These are phyloP conservation scores for Eutrema heterophyllum DNA, from an alignment of 345 rosid species.

Conservation along the genomic window DNA sequence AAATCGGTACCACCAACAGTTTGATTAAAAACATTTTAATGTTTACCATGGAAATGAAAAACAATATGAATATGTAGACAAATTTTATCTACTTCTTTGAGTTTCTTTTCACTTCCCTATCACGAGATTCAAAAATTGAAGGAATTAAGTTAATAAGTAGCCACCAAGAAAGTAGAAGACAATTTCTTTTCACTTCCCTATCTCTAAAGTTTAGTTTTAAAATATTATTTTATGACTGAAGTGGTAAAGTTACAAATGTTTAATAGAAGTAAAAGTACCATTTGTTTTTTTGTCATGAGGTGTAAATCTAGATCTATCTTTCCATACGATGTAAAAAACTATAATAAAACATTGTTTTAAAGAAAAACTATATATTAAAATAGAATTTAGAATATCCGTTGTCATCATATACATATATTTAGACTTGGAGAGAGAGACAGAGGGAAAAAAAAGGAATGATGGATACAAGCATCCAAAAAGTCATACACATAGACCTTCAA, in stretches of 20 bases:
- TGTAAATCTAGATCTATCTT: conserved; percentile 28
- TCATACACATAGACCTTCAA: conserved; percentile 29
- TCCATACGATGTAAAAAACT: conserved; percentile 9
- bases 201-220: not conserved
- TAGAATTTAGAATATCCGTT: conserved; percentile 29
- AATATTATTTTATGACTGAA: conserved; percentile 6
- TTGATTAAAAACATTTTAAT: not conserved
- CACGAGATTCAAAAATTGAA: conserved; percentile 13
- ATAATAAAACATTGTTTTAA: conserved; percentile 6
- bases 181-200: too few species aligned
- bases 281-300: conserved; percentile 19
- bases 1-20: not conserved
- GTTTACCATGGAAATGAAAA: not conserved
- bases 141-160: not conserved
- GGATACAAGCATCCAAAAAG: conserved; percentile 39
- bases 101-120: conserved; percentile 15
- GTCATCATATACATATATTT: conserved; percentile 20
- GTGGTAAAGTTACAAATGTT: conserved; percentile 2
- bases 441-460: conserved; percentile 24
- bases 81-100: not conserved
- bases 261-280: conserved; percentile 16
- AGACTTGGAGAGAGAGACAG: conserved; percentile 13
- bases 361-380: conserved; percentile 18
- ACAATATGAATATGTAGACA: not conserved
- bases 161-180: too few species aligned